Base-by-base conservation (phyloP, 2,329 filamentous ascomycete species). In the Paramyrothecium roridum region DNA sequence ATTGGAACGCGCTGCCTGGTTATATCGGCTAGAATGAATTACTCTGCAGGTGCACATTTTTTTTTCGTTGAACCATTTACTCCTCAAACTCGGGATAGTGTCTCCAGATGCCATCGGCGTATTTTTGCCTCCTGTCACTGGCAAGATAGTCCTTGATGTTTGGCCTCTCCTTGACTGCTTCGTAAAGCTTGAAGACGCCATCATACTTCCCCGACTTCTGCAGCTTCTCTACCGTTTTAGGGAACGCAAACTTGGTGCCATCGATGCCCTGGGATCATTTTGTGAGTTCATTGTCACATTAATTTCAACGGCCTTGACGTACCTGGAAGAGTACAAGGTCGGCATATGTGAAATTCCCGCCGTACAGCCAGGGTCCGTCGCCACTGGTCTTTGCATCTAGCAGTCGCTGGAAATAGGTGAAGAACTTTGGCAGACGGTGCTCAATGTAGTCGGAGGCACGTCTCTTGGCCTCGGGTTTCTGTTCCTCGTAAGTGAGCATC, bases 81-180 rank as follows among this genome's bases (percentile, higher is more conserved):
- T 80, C 71, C 47, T 93, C 89, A 52, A 93, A 70, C 74, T 93
- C 89, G 2, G 84, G 80, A 65, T 93, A 93, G 63, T 89, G 76
- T 37, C 90, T 79, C 67, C 85, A 93, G 47, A 93, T 80, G 1
- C 89, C 89, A 58, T 79, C 71, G 0, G 76, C 74, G 66, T 90
- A 93, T 52, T 78, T 70, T 65, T 80, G 67, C 45, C 89, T 77
- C 59, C 86, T 80, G 3, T 84, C 78, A 68, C 89, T 92, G 20
- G 71, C 78, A 52, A 93, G 70, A 66, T 93, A 93, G 47, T 76
- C 80, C 72, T 86, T 87, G 63, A 93, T 80, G 45, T 79, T 84
- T 19, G 83, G 83, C 37, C 85, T 74, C 54, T 80, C 77, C 71
- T 84, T 83, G 17, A 93, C 80, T 2, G 80, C 80, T 1, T 83